Evolutionary conservation across 805 yeast species (phyloP), one percentile per base, ranked within the genome.

Genomic region (Saturnispora diversa): DNA sequence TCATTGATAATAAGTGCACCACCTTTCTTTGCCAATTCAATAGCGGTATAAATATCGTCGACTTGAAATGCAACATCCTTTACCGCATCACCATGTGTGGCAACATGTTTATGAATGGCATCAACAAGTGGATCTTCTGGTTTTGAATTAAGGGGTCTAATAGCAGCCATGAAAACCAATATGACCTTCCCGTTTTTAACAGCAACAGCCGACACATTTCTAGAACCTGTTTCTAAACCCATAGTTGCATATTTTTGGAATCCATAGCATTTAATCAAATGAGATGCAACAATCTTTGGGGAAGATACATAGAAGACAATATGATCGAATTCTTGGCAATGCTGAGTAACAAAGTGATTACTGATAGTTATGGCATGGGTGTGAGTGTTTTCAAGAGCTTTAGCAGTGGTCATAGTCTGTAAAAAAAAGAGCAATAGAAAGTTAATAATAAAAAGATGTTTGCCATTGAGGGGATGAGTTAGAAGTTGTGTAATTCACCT

Each of bases 21-120:
- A 13, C 63, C 63, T 2, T 47, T 34, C 3, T 74, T 48, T 0
- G 90, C 84, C 28, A 59, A 59, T 1, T 55, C 45, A 45, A 56
- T 79, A 2, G 71, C 65, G 1, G 47, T 47, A 4, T 62, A 68
- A 10, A 74, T 74, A 49, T 78, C 64, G 4, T 59, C 62, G 0
- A 83, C 90, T n/a, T 53, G 54, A 50, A 84, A 80, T 0, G 85
- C 72, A 9, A 85, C 74, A 52, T 85, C 92, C 55, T 75, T 75
- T n/a, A 84, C 84, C 5, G 85, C 83, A 53, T 83, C 88, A 1
- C 94, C 90, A 56, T 85, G 95, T 5, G 50, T 55, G 5, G 55
- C 50, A 6, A 77, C 59, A 48, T 72, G 77, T 10, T 56, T 50
- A 44, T 68, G 71, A 17, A 77, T 69, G 22, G 61, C 65, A 13